Evolutionary conservation across 768 basidiomycete genomes (phyloP), one percentile per base, ranked within the genome.

Genomic region (Austroboletus eburneus): DNA sequence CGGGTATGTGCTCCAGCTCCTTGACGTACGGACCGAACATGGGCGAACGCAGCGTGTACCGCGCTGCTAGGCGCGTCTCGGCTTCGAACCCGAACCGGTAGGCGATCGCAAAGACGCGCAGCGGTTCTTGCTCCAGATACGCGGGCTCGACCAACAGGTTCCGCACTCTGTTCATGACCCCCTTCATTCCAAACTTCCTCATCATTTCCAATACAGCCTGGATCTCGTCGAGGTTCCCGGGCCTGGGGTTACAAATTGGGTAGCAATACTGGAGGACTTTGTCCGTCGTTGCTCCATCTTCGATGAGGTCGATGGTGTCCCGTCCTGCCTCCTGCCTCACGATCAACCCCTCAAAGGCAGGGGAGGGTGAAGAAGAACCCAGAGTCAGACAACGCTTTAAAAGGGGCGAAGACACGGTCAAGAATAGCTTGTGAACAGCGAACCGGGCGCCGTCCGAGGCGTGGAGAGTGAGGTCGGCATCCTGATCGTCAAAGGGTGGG

Each of bases 371-470:
- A 17, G 65, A 43, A 0, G 61, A 55, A 20, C 61, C 63, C 18
- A 58, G 27, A 5, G 42, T 33, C n/a, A 65, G 51, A 38, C 47
- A 58, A 24, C 65, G 64, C 43, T 65, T 65, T 42, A 77, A 68
- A 16, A 77, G 61, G 2, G 70, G 55, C 12, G 73, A 77, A 4
- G 72, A 69, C 47, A 61, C 69, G 29, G 66, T 64, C 30, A 80
- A 52, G 29, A 73, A 67, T 36, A 71, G 48, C 37, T 67, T 71
- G 55, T 73, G 69, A 29, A 78, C 63, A 27, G 68, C 71, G 54
- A 79, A 78, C 9, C 65, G 52, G 3, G 69, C 65, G 9, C 65
- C 68, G 45, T 79, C 75, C 2, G 63, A 55, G 8, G 73, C 69
- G 30, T 68, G 67, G 29, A 78, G 59, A 37, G 72, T 63, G 45